A percentile compares a stretch with the other conserved stretches of the same genome.
phyloP scores from a whole-genome alignment of 345 rosid species.

The Passiflora organensis region DNA sequence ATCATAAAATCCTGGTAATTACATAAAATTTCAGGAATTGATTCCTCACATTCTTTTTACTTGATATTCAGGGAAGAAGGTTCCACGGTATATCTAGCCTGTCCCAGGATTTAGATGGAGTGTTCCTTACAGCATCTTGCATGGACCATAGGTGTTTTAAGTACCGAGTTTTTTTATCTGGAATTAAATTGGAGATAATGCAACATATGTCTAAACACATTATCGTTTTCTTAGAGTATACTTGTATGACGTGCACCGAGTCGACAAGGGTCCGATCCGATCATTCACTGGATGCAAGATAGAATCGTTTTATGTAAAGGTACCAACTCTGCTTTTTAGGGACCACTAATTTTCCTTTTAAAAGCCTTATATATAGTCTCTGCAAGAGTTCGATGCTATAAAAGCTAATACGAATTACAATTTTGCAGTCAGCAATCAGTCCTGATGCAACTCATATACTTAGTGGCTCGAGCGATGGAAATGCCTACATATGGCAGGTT shows the following conservation, averaged over 20 bases:
- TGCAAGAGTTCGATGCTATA: conserved; percentile 1
- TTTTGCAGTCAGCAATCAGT: conserved; percentile 77
- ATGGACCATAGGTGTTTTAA: conserved; percentile 68
- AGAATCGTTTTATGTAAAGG: conserved; percentile 88
- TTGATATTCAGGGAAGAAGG: conserved; percentile 49
- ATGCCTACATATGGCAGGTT: conserved; percentile 91
- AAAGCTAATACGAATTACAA: conserved; percentile 2
- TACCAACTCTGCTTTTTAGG: conserved; percentile 18
- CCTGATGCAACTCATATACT: conserved; percentile 73
- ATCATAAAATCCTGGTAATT: background rate
- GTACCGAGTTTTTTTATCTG: background rate
- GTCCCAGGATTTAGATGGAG: conserved; percentile 82
- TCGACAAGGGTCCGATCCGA: conserved; percentile 68
- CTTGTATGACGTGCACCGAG: conserved; percentile 70
- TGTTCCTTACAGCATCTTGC: conserved; percentile 80
- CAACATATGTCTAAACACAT: background rate
- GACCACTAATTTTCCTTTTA: background rate
- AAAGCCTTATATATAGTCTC: background rate
- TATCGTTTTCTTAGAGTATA: conserved; percentile 46
- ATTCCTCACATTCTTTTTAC: background rate
- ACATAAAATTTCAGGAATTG: background rate
- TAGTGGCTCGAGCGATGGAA: conserved; percentile 89
- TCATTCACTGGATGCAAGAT: conserved; percentile 69
- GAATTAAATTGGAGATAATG: background rate
- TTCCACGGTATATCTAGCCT: conserved; percentile 78